These are phyloP conservation scores for Yueomyces sp. DNA, from an alignment of 1,139 yeast genomes.

Conservation along the genomic window DNA sequence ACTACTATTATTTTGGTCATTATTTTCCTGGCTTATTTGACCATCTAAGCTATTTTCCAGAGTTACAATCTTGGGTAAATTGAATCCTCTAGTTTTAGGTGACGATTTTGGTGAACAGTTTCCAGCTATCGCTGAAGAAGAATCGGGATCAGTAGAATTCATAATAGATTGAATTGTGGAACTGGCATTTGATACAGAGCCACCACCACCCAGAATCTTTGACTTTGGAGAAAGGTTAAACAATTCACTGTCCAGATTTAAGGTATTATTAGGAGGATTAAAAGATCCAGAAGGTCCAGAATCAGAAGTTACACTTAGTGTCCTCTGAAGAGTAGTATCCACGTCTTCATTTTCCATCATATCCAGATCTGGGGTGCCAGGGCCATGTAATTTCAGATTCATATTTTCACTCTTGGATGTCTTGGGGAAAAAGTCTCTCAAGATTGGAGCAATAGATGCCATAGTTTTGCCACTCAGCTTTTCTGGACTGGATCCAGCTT, in stretches of 20 bases:
- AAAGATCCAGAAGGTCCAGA: not conserved
- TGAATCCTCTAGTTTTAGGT: not conserved
- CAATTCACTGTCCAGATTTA: too few species aligned
- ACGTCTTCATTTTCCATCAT: constrained; percentile 16
- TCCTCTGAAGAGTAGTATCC: constrained; percentile 15
- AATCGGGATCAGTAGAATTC: not conserved
- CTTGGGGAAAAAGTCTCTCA: constrained; percentile 60
- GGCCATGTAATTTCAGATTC: constrained; percentile 26
- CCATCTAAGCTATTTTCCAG: not conserved
- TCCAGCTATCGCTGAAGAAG: not conserved
- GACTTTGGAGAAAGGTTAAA: too few species aligned
- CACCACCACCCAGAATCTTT: not conserved
- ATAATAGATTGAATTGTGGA: not conserved
- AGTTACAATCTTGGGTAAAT: too few species aligned
- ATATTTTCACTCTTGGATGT: constrained; percentile 48
- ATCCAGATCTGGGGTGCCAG: constrained; percentile 16
- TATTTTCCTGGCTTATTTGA: not conserved
- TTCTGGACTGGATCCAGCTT: constrained; percentile 8
- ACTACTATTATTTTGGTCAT: not conserved
- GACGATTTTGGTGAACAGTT: not conserved
- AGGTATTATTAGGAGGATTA: too few species aligned
- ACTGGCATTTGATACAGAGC: not conserved
- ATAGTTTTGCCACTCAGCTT: constrained; percentile 41
- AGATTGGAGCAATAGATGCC: constrained; percentile 68
- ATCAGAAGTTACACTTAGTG: constrained; percentile 8